Percentiles rank a stretch among this genome's conserved stretches.
These are phyloP conservation scores for Cymbopogon flexuosus DNA, from an alignment of 202 grass and related monocot genomes.

Conservation along the genomic window DNA sequence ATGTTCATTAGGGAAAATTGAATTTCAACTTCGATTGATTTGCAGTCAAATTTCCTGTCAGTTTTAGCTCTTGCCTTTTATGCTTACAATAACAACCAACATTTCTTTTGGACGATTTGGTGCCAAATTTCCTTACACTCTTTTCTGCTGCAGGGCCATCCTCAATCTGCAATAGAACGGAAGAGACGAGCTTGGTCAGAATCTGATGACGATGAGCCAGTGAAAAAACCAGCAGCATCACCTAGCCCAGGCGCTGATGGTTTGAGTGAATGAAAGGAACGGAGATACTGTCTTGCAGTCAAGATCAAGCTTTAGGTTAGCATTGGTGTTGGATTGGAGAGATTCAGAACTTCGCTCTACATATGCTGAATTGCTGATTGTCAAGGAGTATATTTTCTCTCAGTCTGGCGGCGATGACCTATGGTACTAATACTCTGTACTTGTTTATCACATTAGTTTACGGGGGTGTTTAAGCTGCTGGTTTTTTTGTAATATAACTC, in stretches of 20 bases:
- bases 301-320: slow-evolving; percentile 25
- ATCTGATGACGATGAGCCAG: slow-evolving; percentile 83
- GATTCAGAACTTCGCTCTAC: not conserved
- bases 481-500: too few species aligned
- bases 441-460: too few species aligned
- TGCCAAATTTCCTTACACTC: not conserved
- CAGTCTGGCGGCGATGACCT: too few species aligned
- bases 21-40: not conserved
- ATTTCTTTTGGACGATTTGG: not conserved
- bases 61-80: not conserved
- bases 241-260: slow-evolving; percentile 32
- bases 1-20: not conserved
- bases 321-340: not conserved
- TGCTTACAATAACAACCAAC: not conserved
- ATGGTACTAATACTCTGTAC: too few species aligned
- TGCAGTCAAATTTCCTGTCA: not conserved
- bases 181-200: slow-evolving; percentile 95
- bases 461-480: too few species aligned
- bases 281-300: slow-evolving; percentile 14
- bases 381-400: not conserved
- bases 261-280: slow-evolving; percentile 41
- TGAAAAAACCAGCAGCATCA: slow-evolving; percentile 25
- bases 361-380: not conserved
- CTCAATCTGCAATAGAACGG: slow-evolving; percentile 50
- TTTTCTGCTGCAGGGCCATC: slow-evolving; percentile 43